Percentiles rank a stretch among this genome's conserved stretches.
These are phyloP conservation scores for Phalaenopsis equestris DNA, from an alignment of 106 monocot genomes.

Conservation along the genomic window DNA sequence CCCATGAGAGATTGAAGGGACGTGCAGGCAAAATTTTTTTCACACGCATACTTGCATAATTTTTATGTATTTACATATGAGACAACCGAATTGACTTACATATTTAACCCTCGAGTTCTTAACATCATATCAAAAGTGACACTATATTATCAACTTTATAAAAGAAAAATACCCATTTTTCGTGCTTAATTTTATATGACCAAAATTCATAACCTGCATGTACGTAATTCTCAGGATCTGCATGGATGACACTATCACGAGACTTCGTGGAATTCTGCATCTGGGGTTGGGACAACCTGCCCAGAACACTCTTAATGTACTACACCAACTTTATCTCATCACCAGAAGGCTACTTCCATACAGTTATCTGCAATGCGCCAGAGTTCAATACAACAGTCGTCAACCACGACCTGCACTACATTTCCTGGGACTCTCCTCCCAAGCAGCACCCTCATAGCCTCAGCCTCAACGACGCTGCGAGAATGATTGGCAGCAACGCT, in stretches of 20 bases:
- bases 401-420: slow-evolving; percentile 83
- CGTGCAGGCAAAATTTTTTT: too few species aligned
- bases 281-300: slow-evolving; percentile 88
- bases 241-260: slow-evolving; percentile 60
- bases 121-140: too few species aligned
- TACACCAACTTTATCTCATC: slow-evolving; percentile 87
- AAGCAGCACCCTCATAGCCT: slow-evolving; percentile 69
- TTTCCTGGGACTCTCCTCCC: slow-evolving; percentile 69
- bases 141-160: too few species aligned
- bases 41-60: too few species aligned
- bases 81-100: too few species aligned
- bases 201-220: neutral
- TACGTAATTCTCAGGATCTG: slow-evolving; percentile 38
- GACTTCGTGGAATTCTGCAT: slow-evolving; percentile 73
- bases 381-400: slow-evolving; percentile 41
- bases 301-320: slow-evolving; percentile 81
- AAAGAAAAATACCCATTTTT: too few species aligned
- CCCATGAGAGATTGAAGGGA: too few species aligned
- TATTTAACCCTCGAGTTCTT: too few species aligned
- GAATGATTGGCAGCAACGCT: slow-evolving; percentile 53
- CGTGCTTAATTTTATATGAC: neutral
- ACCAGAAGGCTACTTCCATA: slow-evolving; percentile 87
- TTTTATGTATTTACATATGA: too few species aligned
- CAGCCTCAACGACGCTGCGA: slow-evolving; percentile 20
- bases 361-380: slow-evolving; percentile 58